These are phyloP conservation scores for Acacia concinna DNA, from an alignment of 331 rosid genomes.

Conservation along the genomic window DNA sequence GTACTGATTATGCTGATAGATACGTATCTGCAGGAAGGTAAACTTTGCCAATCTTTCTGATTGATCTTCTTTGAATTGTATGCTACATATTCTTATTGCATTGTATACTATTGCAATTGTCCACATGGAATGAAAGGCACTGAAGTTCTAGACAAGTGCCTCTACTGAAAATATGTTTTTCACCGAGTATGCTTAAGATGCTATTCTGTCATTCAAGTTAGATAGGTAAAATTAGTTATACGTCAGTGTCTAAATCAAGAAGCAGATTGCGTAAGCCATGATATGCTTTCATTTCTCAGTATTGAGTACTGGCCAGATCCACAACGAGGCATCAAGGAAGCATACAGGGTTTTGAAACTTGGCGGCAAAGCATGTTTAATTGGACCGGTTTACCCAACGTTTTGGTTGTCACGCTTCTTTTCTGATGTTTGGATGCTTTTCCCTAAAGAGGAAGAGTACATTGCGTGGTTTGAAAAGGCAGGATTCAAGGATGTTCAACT, in stretches of 20 bases:
- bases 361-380: slow-evolving; percentile 67
- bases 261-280: neutral
- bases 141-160: neutral
- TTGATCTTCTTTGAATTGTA: neutral
- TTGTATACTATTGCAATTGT: neutral
- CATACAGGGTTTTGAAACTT: slow-evolving; percentile 65
- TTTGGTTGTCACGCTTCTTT: slow-evolving; percentile 72
- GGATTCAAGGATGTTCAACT: slow-evolving; percentile 61
- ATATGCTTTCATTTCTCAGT: slow-evolving; percentile 36
- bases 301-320: slow-evolving; percentile 82
- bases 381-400: slow-evolving; percentile 72
- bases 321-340: slow-evolving; percentile 73
- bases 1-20: slow-evolving; percentile 66
- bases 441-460: slow-evolving; percentile 72
- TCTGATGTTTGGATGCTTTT: slow-evolving; percentile 79
- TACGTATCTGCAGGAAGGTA: slow-evolving; percentile 74
- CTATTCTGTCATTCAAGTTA: neutral
- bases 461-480: slow-evolving; percentile 61
- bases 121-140: neutral
- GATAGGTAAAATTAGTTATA: neutral
- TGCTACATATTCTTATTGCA: neutral
- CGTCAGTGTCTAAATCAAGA: neutral
- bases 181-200: neutral
- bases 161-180: neutral
- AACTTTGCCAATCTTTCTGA: neutral